Base-by-base conservation (phyloP, 805 yeast species). In the Candida koratica region DNA sequence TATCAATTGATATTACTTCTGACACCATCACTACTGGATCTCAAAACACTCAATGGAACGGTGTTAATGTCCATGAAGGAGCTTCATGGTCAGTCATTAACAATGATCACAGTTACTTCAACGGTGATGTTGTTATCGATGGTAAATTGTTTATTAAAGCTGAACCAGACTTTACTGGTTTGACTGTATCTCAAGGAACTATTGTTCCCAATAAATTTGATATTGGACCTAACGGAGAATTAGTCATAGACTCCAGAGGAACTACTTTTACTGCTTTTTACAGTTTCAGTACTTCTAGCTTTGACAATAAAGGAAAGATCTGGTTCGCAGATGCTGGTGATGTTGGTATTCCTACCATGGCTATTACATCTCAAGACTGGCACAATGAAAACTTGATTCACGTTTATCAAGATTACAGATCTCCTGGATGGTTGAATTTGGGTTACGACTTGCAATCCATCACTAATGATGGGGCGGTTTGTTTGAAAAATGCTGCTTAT, bases 41-140 rank as follows among this genome's bases (percentile, higher is more conserved):
- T 4, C 28, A 29, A 27, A 37, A 42, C 18, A 39, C 43, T 33
- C 36, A 44, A 28, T 44, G 40, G 37, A 61, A 59, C 17, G 49
- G 39, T 28, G 38, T 55, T 8, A 40, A 38, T 4, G 45, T 59
- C 23, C 41, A 41, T n/a, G 37, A 46, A 12, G 59, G 57, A 24
- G 60, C 43, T 6, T 50, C 45, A 39, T 57, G 55, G 50, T 55
- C 63, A 10, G 49, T 58, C 32, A 46, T 56, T 26, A 43, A 53
- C 37, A 53, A 51, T 30, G 48, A 49, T n/a, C 28, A 44, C 28
- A 44, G 53, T 12, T 43, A 42, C 18, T 42, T 57, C 23, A 40
- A 46, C 25, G 63, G 65, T 26, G 40, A 39, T 29, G 40, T 59
- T 16, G 33, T 42, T 27, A 45, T 44, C 22, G 41, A 51, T 18